Evolutionary conservation across 371 early-diverging fungal species (phyloP).

Genomic region (Rhizopus delemar): DNA sequence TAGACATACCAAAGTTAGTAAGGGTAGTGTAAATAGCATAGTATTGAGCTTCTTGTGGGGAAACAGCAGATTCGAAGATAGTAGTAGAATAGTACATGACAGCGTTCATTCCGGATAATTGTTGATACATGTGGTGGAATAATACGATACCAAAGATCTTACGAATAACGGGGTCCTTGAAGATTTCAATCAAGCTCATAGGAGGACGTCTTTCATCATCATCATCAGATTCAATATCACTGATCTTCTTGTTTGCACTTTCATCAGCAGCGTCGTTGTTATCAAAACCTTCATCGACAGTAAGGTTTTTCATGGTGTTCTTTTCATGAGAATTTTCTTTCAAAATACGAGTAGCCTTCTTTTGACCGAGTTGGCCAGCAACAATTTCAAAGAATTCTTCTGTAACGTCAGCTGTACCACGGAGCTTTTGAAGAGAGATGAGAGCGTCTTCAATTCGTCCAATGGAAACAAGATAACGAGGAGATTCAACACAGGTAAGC

Average conservation of each 20-base stretch:
- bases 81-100: slow-evolving; percentile 79
- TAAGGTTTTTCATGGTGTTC: neutral
- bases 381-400: slow-evolving; percentile 25
- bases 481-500: slow-evolving; percentile 76
- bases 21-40: slow-evolving; percentile 63
- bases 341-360: slow-evolving; percentile 19
- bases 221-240: slow-evolving; percentile 14
- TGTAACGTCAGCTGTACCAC: slow-evolving; percentile 27
- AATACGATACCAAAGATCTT: slow-evolving; percentile 60
- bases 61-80: slow-evolving; percentile 52
- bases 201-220: slow-evolving; percentile 21
- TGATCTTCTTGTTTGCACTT: neutral
- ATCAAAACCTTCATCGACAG: slow-evolving; percentile 27
- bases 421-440: slow-evolving; percentile 54
- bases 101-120: slow-evolving; percentile 86
- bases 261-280: slow-evolving; percentile 9
- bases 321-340: slow-evolving; percentile 23
- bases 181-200: slow-evolving; percentile 41
- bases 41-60: slow-evolving; percentile 52
- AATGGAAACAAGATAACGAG: slow-evolving; percentile 68
- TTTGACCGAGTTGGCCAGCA: slow-evolving; percentile 18
- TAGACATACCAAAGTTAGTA: slow-evolving; percentile 63
- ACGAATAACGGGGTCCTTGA: slow-evolving; percentile 44
- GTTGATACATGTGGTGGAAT: slow-evolving; percentile 64
- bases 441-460: slow-evolving; percentile 58